A percentile compares a stretch with the other conserved stretches of the same genome.
Evolutionary conservation across 1,284 basidiomycete genomes (phyloP).

Genomic region (Papiliotrema laurentii): DNA sequence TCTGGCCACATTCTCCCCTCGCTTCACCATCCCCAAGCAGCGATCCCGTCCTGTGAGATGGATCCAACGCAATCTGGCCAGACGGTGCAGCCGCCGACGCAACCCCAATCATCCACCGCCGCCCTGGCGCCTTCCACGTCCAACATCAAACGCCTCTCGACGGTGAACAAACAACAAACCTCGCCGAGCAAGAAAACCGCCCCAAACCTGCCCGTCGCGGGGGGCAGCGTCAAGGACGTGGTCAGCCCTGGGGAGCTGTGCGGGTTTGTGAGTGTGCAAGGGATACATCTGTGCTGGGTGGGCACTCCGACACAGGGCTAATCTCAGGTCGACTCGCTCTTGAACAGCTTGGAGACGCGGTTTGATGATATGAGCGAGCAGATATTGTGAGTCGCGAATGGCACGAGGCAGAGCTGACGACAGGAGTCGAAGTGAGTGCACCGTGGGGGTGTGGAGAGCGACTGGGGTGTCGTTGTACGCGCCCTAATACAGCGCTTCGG

Average conservation of each 20-base stretch:
- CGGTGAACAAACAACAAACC: conserved; percentile 7
- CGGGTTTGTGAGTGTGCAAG: conserved; percentile 36
- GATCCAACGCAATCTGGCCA: background rate
- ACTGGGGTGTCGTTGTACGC: too few species aligned
- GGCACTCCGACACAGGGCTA: background rate
- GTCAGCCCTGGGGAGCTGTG: conserved; percentile 42
- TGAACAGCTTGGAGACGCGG: conserved; percentile 40
- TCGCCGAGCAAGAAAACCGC: conserved; percentile 1
- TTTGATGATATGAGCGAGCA: conserved; percentile 48
- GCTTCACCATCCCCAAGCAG: background rate
- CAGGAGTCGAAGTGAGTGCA: conserved; percentile 30
- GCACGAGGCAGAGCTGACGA: background rate
- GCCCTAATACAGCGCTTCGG: too few species aligned
- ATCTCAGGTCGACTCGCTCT: conserved; percentile 41
- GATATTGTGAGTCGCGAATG: conserved; percentile 34
- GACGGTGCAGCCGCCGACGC: background rate
- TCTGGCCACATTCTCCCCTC: too few species aligned
- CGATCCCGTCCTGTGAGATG: background rate
- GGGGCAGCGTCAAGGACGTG: conserved; percentile 26
- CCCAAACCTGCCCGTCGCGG: background rate
- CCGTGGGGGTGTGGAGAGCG: too few species aligned
- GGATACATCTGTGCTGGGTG: background rate
- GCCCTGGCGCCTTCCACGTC: conserved; percentile 16
- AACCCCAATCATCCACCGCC: conserved; percentile 9
- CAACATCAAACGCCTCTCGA: conserved; percentile 24